Evolutionary conservation across 768 basidiomycete genomes (phyloP).

Genomic region (Dacryopinax primogenitus): DNA sequence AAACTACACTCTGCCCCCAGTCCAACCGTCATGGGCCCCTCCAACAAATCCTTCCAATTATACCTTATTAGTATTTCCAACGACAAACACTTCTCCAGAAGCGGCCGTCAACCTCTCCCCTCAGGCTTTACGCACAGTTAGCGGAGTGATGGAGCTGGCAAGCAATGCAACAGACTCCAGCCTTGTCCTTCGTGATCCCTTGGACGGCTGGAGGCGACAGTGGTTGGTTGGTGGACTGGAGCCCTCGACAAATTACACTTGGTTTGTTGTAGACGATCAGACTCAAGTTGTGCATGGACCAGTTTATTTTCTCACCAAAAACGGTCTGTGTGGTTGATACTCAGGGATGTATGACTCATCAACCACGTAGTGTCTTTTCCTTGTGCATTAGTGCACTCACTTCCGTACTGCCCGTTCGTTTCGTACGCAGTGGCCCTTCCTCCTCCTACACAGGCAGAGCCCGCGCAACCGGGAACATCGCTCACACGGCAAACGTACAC

Average conservation of each 20-base stretch:
- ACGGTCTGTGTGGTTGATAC: slow-evolving; percentile 34
- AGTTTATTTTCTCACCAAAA: slow-evolving; percentile 63
- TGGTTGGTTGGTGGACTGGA: slow-evolving; percentile 50
- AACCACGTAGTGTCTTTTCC: slow-evolving; percentile 41
- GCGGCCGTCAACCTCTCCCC: slow-evolving; percentile 25
- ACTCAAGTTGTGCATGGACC: slow-evolving; percentile 49
- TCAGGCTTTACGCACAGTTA: slow-evolving; percentile 37
- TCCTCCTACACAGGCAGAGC: slow-evolving; percentile 30
- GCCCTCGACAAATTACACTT: slow-evolving; percentile 65
- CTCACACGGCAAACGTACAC: slow-evolving; percentile 31
- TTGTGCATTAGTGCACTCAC: slow-evolving; percentile 55
- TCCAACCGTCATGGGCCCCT: slow-evolving; percentile 35
- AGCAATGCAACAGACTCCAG: slow-evolving; percentile 31
- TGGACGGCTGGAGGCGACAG: slow-evolving; percentile 51
- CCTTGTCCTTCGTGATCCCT: slow-evolving; percentile 43
- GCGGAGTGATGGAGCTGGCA: slow-evolving; percentile 25
- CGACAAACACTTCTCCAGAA: slow-evolving; percentile 24
- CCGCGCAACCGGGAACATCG: slow-evolving; percentile 15
- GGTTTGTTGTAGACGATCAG: slow-evolving; percentile 44
- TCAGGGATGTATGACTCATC: background rate
- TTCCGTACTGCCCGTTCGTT: slow-evolving; percentile 61
- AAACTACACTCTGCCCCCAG: slow-evolving; percentile 59
- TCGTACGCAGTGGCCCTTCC: slow-evolving; percentile 60
- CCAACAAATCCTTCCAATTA: slow-evolving; percentile 36
- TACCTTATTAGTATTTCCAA: slow-evolving; percentile 44